Evolutionary conservation across 441 rosid genomes (phyloP), one percentile per base, ranked within the genome.

Genomic region (Geranium incanum): DNA sequence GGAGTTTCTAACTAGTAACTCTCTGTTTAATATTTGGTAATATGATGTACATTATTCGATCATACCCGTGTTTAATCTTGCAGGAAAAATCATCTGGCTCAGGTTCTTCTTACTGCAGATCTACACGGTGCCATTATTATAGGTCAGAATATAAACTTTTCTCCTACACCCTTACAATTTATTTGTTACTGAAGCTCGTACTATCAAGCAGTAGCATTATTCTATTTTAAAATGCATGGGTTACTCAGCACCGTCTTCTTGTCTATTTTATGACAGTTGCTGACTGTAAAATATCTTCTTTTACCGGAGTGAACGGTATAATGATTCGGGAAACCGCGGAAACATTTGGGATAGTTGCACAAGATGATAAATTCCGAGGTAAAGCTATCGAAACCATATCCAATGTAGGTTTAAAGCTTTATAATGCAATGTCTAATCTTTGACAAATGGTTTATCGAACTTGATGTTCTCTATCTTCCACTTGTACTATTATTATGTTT

Each of bases 271-370:
- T 84, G 43, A 77, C 83, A 91, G 95, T 94, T 79, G 88, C 87
- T 36, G 89, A 90, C 36, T 86, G 94, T 70, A 90, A 81, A 83
- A 77, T 82, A 77, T 74, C 78, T 41, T 80, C 91, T 71, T 80
- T 86, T 74, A 83, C 79, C 71, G 95, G 95, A 68, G 81, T 86
- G 69, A 80, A 78, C 66, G 97, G 97, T 67, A 83, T 92, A 71
- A 81, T 94, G 97, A 80, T 90, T 76, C 88, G 88, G 13, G 99
- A 92, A 86, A 94, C 97, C 75, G 84, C 91, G 4, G 85, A 87
- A 82, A 89, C 95, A 78, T 87, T 92, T 84, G 95, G 90, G 69
- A 82, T 94, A 69, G 79, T 94, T 68, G 87, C 86, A 28, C 80
- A 81, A 77, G 90, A 86, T 4, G 74, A 91, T 69, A 82, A 83